Conservation (phyloP, 1,284 basidiomycete species). For the Leccinum fuscescens region DNA sequence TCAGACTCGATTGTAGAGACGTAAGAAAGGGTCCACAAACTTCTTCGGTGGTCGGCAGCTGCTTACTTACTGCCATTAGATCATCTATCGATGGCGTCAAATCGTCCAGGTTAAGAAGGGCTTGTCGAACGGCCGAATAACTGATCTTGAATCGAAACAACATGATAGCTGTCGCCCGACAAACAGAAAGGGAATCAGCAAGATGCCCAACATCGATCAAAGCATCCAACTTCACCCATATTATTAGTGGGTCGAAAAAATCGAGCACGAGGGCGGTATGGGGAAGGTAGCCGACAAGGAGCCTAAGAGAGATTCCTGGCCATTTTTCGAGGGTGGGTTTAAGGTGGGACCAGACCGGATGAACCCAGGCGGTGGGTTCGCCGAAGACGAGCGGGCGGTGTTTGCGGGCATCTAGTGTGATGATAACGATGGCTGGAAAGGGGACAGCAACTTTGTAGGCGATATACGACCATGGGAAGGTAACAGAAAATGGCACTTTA, state of each 20-base stretch:
- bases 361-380: too few species aligned
- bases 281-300: too few species aligned
- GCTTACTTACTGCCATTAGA: constrained; percentile 68
- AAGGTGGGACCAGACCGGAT: too few species aligned
- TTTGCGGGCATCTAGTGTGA: too few species aligned
- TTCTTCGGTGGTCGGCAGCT: constrained; percentile 78
- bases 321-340: too few species aligned
- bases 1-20: neutral
- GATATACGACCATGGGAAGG: too few species aligned
- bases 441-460: too few species aligned
- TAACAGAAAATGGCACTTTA: too few species aligned
- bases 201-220: neutral
- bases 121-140: constrained; percentile 61
- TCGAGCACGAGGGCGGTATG: too few species aligned
- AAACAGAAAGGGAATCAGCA: constrained; percentile 10
- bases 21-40: constrained; percentile 35
- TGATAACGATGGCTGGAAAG: too few species aligned
- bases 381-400: too few species aligned
- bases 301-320: too few species aligned
- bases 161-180: constrained; percentile 64
- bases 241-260: constrained; percentile 42
- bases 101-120: constrained; percentile 73
- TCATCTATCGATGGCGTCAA: constrained; percentile 64
- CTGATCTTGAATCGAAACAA: constrained; percentile 70
- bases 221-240: constrained; percentile 42